Evolutionary conservation across 2,329 filamentous ascomycete species (phyloP), one percentile per base, ranked within the genome.

Genomic region (Fusarium ambrosium): DNA sequence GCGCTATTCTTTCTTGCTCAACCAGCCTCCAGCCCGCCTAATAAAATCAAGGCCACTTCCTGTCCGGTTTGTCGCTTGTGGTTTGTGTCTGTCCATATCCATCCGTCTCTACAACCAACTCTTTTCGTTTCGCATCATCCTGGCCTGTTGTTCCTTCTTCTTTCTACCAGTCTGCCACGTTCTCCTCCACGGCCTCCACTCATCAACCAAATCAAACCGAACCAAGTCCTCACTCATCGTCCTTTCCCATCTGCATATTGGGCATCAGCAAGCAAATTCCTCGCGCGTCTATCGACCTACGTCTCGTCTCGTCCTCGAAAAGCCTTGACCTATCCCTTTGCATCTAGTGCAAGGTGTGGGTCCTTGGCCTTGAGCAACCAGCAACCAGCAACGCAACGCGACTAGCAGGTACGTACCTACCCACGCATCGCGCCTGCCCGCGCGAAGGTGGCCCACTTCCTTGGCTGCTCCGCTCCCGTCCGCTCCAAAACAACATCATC

Each of bases 401-500:
- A 73, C 71, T 39, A 73, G 69, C 67, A 77, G 78, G 80, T 81
- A 81, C 78, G 80, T 81, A 80, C 72, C 79, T 74, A 78, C 69
- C 79, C 76, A 76, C 79, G 80, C 75, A 75, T 78, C 48, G 48
- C 48, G 48, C 48, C 48, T 55, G 48, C 48, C 48, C 48, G 48
- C 48, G 48, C 18, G 48, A 55, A 55, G 27, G 48, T n/a, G 48
- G 48, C 48, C 48, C 48, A 55, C 48, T 55, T 55, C 48, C 48
- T 7, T 55, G 48, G 27, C 48, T 55, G 48, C 48, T 55, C 48
- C 48, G 48, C 48, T 55, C 80, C 78, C 77, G 74, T 81, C 74
- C 79, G 76, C 80, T 81, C 76, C 80, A 83, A 83, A 82, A 83
- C 81, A 83, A 75, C 77, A 81, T 79, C 82, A 80, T 82, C 79